phyloP scores from a whole-genome alignment of 805 yeast genomes.

The Debaryomyces prosopidis region DNA sequence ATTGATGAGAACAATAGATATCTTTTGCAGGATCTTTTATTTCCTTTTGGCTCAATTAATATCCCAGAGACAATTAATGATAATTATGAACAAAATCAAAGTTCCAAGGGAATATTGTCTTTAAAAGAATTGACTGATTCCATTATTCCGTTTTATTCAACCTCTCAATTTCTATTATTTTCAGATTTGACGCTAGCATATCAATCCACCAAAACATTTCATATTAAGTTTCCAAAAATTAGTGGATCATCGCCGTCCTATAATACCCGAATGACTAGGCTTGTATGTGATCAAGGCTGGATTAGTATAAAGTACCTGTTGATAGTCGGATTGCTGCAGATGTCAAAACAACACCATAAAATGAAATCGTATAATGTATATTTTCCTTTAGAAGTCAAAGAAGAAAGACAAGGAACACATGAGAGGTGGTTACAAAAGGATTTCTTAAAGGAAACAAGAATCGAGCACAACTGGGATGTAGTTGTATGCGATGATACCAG shows the following conservation, averaged over 20 bases:
- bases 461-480: slow-evolving; percentile 32
- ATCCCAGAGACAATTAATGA: slow-evolving; percentile 7
- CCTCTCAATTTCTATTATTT: slow-evolving; percentile 40
- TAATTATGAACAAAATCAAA: background rate
- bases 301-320: slow-evolving; percentile 37
- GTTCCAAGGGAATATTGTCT: slow-evolving; percentile 10
- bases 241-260: slow-evolving; percentile 40
- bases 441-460: slow-evolving; percentile 22
- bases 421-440: slow-evolving; percentile 30
- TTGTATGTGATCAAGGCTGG: slow-evolving; percentile 39
- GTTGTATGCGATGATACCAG: slow-evolving; percentile 5
- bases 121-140: slow-evolving; percentile 28
- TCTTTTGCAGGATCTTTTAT: slow-evolving; percentile 36
- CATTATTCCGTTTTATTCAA: slow-evolving; percentile 40
- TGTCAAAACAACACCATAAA: slow-evolving; percentile 2
- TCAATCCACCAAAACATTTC: slow-evolving; percentile 16
- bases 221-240: slow-evolving; percentile 23
- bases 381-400: slow-evolving; percentile 33
- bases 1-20: slow-evolving; percentile 20
- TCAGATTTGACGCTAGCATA: slow-evolving; percentile 26
- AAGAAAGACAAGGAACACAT: slow-evolving; percentile 23
- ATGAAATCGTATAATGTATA: slow-evolving; percentile 26
- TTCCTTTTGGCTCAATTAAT: slow-evolving; percentile 27
- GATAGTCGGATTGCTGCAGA: slow-evolving; percentile 32
- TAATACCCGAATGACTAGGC: slow-evolving; percentile 41